Base-by-base conservation (phyloP, 257 asterid species). In the Scutellaria baicalensis region DNA sequence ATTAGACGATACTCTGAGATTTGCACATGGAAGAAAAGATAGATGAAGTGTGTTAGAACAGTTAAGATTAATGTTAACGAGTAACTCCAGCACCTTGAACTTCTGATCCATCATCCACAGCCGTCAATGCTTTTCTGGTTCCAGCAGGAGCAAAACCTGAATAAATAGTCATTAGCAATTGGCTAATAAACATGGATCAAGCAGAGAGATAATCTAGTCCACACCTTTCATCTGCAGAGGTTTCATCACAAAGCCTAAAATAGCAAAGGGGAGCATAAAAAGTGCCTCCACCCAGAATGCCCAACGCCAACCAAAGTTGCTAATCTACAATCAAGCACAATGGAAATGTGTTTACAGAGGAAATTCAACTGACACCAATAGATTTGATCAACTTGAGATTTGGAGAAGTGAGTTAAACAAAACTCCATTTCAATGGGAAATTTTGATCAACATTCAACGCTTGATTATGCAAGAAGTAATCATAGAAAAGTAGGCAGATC, bases 171-270 rank as follows among this genome's bases (percentile, higher is more conserved):
- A 66, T 79, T 58, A 79, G 78, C 64, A 78, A 79, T 63, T 21
- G 67, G 27, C 51, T 40, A 47, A 59, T 48, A 52, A 67, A 74
- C 27, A 64, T 68, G 66, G 62, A 64, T 23, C 27, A 38, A 77
- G 51, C 58, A 73, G 56, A 63, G 74, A 38, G 64, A 56, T 40
- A 42, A 47, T 44, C 35, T 21, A 76, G 58, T 38, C 76, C 64
- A 56, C 73, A 94, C 99, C 99, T 91, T 91, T 94, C 80, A 91
- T 75, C 74, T 84, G 84, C 82, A 91, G 81, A 1, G 97, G 99
- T 80, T 92, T 91, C 88, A 86, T 85, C 68, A 89, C 78, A 79
- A 94, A 91, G 66, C 99, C 95, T 62, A 89, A 79, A 54, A 89
- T 59, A 48, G 92, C 97, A 84, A 91, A 94, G 70, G 97, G 97